Base-by-base conservation (phyloP, 2,329 filamentous ascomycete species). In the Epichloe gansuensis region DNA sequence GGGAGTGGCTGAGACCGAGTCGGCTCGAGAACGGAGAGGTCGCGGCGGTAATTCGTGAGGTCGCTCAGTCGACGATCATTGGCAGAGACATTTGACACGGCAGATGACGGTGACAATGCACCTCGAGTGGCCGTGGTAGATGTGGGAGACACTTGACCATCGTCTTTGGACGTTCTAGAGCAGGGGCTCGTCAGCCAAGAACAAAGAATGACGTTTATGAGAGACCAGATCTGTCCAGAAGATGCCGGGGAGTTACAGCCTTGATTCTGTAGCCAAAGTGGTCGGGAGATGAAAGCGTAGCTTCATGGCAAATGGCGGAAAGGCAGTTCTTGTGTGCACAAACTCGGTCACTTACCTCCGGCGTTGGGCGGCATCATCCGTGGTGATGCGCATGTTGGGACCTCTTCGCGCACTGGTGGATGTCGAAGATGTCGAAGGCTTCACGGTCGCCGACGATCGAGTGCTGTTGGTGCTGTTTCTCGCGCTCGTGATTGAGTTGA, bases 21-120 rank as follows among this genome's bases (percentile, higher is more conserved):
- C 36, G 78, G 76, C 56, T 87, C 82, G 61, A 87, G 73, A 53
- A 84, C 78, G 59, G 81, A 76, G 52, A 87, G 76, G 60, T 88
- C 83, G 69, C 83, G 84, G 61, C 84, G 81, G 64, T 87, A 84
- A 64, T 85, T 83, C 63, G 74, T 73, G 60, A 87, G 76, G 63
- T 84, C 81, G 70, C 74, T 77, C 63, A 76, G 66, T 58, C 76
- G 72, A 61, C 74, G 77, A 57, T 78, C 78, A 66, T 71, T 68
- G 54, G 71, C 71, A 54, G 68, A 50, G 70, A 71, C 59, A 74
- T 58, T 58, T 57, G 58, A 63, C 55, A 66, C 62, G 42, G 67
- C 67, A 51, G 70, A 70, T 35, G 72, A 70, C 54, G 69, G 74
- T 55, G 76, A 78, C 58, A 74, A 63, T 55, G 68, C 66, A 59